Base-by-base conservation (phyloP, 805 yeast species). In the Kluyveromyces nonfermentans region DNA sequence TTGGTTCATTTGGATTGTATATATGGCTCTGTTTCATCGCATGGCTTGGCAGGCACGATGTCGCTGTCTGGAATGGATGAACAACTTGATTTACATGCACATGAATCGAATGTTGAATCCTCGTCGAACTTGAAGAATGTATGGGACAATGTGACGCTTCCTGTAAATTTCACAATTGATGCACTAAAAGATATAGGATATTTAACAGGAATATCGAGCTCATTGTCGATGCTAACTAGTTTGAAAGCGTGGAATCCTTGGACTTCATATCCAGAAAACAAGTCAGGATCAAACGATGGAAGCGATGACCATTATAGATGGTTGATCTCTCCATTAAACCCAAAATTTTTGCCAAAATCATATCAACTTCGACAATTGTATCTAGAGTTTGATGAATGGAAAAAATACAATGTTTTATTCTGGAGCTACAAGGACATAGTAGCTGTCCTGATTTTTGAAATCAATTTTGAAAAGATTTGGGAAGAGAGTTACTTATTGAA, bases 121-220 rank as follows among this genome's bases (percentile, higher is more conserved):
- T 15, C 34, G 8, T 18, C 38, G 3, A 30, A 19, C 10, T 10
- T 35, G 7, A 51, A 49, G 36, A 54, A 48, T n/a, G 17, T 62
- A 14, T 38, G 57, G 19, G 62, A 60, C 42, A 62, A 62, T 40
- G 36, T 62, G 22, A 48, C 62, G 3, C 45, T 61, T 16, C 67
- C 67, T 4, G 46, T 62, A 17, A 45, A 60, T 1, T 56, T 62
- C 43, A 62, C 67, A 22, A 57, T 56, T 33, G 67, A 62, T 44
- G 57, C 64, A 2, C 53, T 61, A n/a, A 64, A 60, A 37, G 67
- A 62, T 40, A 58, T 62, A 16, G 63, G 67, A 10, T 40, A 46
- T 3, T 60, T 63, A 33, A 56, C 65, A 1, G 67, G 67, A 1
- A 53, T 62, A 4, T 51, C 63, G 4, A 51, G 46, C 30, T 61